These are phyloP conservation scores for Clonostachys rosea DNA, from an alignment of 2,329 filamentous ascomycete species.

Conservation along the genomic window DNA sequence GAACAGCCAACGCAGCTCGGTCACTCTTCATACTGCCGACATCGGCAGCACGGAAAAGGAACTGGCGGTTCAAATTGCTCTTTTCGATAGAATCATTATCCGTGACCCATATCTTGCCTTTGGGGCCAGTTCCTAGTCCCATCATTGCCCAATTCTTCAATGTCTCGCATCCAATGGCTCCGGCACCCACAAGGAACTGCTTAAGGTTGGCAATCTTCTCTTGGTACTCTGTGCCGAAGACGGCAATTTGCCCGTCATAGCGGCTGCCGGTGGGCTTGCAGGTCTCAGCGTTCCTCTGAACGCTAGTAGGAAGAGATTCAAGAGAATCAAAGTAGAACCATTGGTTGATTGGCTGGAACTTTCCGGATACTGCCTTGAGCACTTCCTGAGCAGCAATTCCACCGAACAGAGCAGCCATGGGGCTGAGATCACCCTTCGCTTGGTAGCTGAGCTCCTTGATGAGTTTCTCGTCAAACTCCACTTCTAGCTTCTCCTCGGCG, in stretches of 20 bases:
- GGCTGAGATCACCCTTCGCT: conserved; percentile 82
- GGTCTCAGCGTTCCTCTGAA: conserved; percentile 73
- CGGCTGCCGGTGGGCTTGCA: conserved; percentile 82
- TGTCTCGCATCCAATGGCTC: conserved; percentile 98
- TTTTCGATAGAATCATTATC: conserved; percentile 99
- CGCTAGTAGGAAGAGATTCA: conserved; percentile 82
- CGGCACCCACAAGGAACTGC: conserved; percentile 92
- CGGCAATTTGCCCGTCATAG: conserved; percentile 96
- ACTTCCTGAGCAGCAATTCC: conserved; percentile 92
- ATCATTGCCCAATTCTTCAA: conserved; percentile 99
- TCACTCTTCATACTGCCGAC: conserved; percentile 97
- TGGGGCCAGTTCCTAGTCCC: conserved; percentile 80
- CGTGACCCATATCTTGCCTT: conserved; percentile 86
- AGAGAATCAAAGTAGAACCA: conserved; percentile 98
- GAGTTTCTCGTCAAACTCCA: conserved; percentile 85
- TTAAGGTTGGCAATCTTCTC: conserved; percentile 87
- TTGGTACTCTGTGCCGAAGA: conserved; percentile 91
- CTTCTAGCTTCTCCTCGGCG: conserved; percentile 58
- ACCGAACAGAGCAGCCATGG: conserved; percentile 93
- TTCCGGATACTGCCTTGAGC: conserved; percentile 93
- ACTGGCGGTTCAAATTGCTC: conserved; percentile 97
- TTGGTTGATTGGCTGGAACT: conserved; percentile 93
- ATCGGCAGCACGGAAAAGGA: conserved; percentile 89
- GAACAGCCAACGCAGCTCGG: conserved; percentile 82
- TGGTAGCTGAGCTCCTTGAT: conserved; percentile 93